A percentile compares a stretch with the other conserved stretches of the same genome.
phyloP scores from a whole-genome alignment of 1,139 yeast species.

The Hyphopichia pseudoburtonii region DNA sequence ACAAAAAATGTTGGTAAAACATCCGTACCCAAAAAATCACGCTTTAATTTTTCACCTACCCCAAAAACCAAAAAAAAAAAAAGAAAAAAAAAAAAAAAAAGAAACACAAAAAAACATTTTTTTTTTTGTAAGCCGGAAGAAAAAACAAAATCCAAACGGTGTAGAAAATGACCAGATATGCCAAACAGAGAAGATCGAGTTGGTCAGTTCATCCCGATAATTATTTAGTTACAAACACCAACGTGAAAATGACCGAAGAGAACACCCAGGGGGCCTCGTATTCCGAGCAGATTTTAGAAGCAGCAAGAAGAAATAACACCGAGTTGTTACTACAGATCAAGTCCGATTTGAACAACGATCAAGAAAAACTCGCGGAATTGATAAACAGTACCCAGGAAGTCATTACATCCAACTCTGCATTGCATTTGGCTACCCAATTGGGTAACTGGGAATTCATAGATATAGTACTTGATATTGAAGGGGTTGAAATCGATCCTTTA shows the following conservation, averaged over 20 bases:
- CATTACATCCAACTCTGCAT: slow-evolving; percentile 71
- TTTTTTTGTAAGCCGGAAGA: too few relatives aligned
- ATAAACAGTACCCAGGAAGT: slow-evolving; percentile 76
- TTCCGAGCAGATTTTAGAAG: slow-evolving; percentile 79
- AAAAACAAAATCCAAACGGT: too few relatives aligned
- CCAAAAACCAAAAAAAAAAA: too few relatives aligned
- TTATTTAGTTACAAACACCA: background rate
- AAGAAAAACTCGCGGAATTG: slow-evolving; percentile 51
- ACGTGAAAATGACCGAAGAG: background rate
- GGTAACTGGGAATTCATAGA: slow-evolving; percentile 92
- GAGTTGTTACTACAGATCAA: slow-evolving; percentile 67
- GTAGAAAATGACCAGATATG: too few relatives aligned
- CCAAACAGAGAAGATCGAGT: too few relatives aligned
- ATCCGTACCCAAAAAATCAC: too few relatives aligned
- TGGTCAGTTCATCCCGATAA: background rate
- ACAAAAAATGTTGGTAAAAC: too few relatives aligned
- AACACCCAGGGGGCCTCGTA: slow-evolving; percentile 61
- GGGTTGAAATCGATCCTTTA: slow-evolving; percentile 83
- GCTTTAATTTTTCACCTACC: too few relatives aligned
- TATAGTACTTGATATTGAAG: slow-evolving; percentile 78
- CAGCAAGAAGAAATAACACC: slow-evolving; percentile 84
- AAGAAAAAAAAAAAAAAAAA: too few relatives aligned
- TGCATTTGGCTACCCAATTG: slow-evolving; percentile 77
- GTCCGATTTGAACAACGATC: slow-evolving; percentile 43
- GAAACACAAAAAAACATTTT: too few relatives aligned